These are phyloP conservation scores for Aspergillus eucalypticola DNA, from an alignment of 2,329 filamentous ascomycete species.

Conservation along the genomic window DNA sequence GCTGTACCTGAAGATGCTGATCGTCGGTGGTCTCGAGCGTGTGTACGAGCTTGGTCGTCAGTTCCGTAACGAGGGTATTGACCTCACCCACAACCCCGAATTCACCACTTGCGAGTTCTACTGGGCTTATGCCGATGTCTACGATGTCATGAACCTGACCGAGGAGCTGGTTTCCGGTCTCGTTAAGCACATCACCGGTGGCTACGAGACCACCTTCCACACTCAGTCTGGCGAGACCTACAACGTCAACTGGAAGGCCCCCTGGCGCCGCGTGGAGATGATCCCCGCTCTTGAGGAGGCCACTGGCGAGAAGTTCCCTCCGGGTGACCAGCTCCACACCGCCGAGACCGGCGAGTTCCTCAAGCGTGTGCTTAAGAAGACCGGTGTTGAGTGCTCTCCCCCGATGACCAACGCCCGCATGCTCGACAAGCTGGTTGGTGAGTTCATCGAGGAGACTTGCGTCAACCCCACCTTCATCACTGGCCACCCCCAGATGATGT, in stretches of 20 bases:
- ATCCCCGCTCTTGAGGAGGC: conserved; percentile 88
- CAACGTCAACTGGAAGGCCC: conserved; percentile 92
- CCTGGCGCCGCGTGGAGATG: conserved; percentile 95
- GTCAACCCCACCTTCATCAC: conserved; percentile 91
- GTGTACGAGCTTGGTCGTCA: conserved; percentile 96
- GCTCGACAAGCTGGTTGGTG: conserved; percentile 90
- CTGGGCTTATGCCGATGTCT: conserved; percentile 86
- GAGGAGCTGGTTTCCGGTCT: conserved; percentile 90
- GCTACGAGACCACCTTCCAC: conserved; percentile 81
- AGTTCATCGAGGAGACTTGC: conserved; percentile 93
- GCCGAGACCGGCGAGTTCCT: conserved; percentile 87
- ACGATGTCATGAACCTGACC: conserved; percentile 86
- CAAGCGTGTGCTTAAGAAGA: conserved; percentile 79
- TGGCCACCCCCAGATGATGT: conserved; percentile 87
- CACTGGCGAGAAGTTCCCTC: conserved; percentile 89
- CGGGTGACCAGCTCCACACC: conserved; percentile 85
- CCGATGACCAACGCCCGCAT: conserved; percentile 93
- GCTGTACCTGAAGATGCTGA: conserved; percentile 92
- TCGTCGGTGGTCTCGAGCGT: conserved; percentile 89
- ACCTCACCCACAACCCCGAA: conserved; percentile 95
- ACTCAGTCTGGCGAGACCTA: conserved; percentile 84
- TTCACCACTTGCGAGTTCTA: conserved; percentile 99
- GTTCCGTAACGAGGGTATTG: conserved; percentile 91
- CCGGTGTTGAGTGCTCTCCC: conserved; percentile 83
- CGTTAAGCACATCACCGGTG: conserved; percentile 84